Evolutionary conservation across 352 stramenopile genomes (phyloP), one percentile per base, ranked within the genome.

Genomic region (Phytophthora syringae): DNA sequence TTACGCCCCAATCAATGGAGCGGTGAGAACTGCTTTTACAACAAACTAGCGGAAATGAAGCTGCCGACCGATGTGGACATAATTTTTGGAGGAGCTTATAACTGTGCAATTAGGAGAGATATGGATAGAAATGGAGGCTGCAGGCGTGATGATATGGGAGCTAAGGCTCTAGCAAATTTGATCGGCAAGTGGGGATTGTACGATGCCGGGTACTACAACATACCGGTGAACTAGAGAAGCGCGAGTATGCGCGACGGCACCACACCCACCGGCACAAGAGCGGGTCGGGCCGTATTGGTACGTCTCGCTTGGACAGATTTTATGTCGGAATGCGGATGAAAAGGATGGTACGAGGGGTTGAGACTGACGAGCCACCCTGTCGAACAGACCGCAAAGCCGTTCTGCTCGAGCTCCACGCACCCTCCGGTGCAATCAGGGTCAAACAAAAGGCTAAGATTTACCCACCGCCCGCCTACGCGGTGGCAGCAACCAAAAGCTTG

Each of bases 231-330:
- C 9, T 32, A 32, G 27, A 5, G 9, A 32, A 10, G 27, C 5
- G 27, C 5, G 27, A 32, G 27, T 32, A 32, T 32, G 27, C 27
- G 9, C 27, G 27, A 32, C 27, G 27, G 9, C 27, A 32, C 9
- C 27, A 32, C 27, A 32, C 27, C 27, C 27, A 32, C 27, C 27
- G 27, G 5, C 27, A 32, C 27, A 32, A 32, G 9, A 32, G 27
- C 9, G 27, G 27, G 9, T 32, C 27, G 27, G 27, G 27, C 4
- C 12, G 4, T 4, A 13, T 54, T 5, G n/a, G 13, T 2, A 28
- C 54, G 7, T 62, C 44, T 2, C 32, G 28, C 13, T 7, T 62
- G 2, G 54, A 62, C n/a, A 20, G 54, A 11, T 54, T 15, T 15
- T 57, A 57, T n/a, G 13, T 62, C 3, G 7, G 9, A 11, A 32